These are phyloP conservation scores for Urostyla sp. DNA, from an alignment of 73 alveolate genomes.

Conservation along the genomic window DNA sequence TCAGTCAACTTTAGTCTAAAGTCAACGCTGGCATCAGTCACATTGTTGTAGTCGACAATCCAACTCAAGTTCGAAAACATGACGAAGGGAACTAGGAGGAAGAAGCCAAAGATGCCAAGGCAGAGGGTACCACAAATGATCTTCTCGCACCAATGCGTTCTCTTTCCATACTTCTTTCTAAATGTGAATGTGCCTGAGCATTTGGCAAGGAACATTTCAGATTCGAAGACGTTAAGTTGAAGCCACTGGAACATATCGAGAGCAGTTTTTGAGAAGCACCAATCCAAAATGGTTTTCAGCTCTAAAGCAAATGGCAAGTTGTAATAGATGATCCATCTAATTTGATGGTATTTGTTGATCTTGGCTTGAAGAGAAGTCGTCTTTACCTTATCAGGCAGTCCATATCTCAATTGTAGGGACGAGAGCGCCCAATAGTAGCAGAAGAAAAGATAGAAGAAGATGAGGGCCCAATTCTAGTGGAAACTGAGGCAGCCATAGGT, in stretches of 20 bases:
- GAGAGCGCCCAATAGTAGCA: conserved; percentile 84
- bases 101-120: conserved; percentile 29
- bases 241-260: conserved; percentile 94
- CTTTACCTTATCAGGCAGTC: conserved; percentile 83
- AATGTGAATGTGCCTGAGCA: conserved; percentile 62
- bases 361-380: conserved; percentile 28
- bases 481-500: conserved; percentile 65
- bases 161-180: conserved; percentile 26
- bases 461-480: conserved; percentile 41
- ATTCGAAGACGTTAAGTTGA: conserved; percentile 89
- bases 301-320: conserved; percentile 89
- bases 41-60: conserved; percentile 30
- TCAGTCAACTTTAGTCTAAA: conserved; percentile 2
- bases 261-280: conserved; percentile 93
- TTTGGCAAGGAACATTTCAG: conserved; percentile 79
- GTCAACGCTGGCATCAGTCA: conserved; percentile 33
- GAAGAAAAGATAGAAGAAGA: conserved; percentile 86
- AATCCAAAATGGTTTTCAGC: conserved; percentile 88
- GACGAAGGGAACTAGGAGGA: conserved; percentile 38
- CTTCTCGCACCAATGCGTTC: conserved; percentile 20
- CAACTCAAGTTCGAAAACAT: conserved; percentile 30
- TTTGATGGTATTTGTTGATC: background rate
- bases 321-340: conserved; percentile 17
- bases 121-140: conserved; percentile 40
- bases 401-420: conserved; percentile 91